Percentiles rank a stretch among this genome's conserved stretches.
phyloP scores from a whole-genome alignment of 2,329 filamentous ascomycete genomes.

The Aureobasidium sp. region DNA sequence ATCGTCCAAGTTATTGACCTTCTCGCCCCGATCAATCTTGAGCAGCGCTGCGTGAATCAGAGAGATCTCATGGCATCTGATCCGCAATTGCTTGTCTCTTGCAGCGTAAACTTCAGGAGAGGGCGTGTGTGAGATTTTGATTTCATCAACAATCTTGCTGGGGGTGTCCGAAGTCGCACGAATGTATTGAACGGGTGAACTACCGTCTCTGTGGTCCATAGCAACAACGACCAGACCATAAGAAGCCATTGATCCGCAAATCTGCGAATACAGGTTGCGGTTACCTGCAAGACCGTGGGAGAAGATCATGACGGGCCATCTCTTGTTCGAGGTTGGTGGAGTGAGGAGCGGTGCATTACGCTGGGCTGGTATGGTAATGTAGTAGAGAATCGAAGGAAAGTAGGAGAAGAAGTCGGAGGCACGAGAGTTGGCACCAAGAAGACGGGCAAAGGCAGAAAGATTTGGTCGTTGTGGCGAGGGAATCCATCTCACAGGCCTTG shows the following conservation, averaged over 20 bases:
- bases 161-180: conserved; percentile 48
- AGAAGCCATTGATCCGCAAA: conserved; percentile 70
- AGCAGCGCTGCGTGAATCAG: conserved; percentile 62
- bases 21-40: conserved; percentile 54
- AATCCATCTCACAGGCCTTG: conserved; percentile 61
- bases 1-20: conserved; percentile 40
- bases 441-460: conserved; percentile 67
- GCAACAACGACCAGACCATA: conserved; percentile 76
- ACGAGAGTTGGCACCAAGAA: conserved; percentile 58
- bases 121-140: conserved; percentile 52
- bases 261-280: conserved; percentile 77
- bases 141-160: conserved; percentile 37
- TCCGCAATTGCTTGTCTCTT: conserved; percentile 64
- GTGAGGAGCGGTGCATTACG: conserved; percentile 61
- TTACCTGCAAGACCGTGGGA: conserved; percentile 78
- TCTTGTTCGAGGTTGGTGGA: conserved; percentile 39
- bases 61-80: conserved; percentile 73
- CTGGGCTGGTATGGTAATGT: conserved; percentile 63
- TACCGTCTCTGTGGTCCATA: conserved; percentile 77
- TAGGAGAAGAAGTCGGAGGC: conserved; percentile 36
- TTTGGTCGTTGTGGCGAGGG: conserved; percentile 69
- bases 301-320: conserved; percentile 79
- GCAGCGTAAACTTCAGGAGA: conserved; percentile 58
- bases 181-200: conserved; percentile 66
- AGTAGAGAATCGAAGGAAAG: conserved; percentile 51